Conservation (phyloP, 2,329 filamentous ascomycete genomes). For the Cladophialophora exuberans region DNA sequence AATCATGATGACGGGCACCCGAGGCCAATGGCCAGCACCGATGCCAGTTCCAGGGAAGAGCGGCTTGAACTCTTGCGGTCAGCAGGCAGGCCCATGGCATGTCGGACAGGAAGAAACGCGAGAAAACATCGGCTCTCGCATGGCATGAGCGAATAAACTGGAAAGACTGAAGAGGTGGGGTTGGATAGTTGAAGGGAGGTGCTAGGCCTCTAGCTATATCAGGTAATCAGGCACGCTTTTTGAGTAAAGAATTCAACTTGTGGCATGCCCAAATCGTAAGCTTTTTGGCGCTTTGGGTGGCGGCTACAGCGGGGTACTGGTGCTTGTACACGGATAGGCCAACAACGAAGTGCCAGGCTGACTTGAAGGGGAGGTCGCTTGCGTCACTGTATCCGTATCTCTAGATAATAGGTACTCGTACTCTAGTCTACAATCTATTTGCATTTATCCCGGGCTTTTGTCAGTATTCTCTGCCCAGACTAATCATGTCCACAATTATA, state of each 20-base stretch:
- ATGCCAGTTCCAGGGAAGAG: no score
- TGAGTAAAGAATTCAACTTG: background rate
- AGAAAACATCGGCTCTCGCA: background rate
- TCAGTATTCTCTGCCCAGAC: no score
- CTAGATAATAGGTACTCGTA: no score
- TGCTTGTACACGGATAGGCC: no score
- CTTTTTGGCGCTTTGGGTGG: no score
- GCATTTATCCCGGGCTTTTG: no score
- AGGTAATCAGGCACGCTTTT: conserved; percentile 16
- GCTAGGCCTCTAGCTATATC: conserved; percentile 2
- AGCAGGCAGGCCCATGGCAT: background rate
- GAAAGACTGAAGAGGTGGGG: conserved; percentile 6
- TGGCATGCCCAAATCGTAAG: background rate
- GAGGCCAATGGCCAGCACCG: conserved; percentile 3
- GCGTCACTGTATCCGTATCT: no score
- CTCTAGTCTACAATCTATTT: no score
- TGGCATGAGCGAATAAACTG: background rate
- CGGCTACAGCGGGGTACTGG: no score
- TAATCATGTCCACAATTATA: no score
- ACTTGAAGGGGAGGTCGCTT: no score
- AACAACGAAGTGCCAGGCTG: no score
- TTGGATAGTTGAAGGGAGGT: background rate
- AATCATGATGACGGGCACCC: background rate
- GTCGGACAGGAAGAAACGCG: conserved; percentile 1
- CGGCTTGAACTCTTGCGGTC: background rate